These are phyloP conservation scores for Acanthamoeba lenticulata DNA, from an alignment of 208 protist genomes.

Conservation along the genomic window DNA sequence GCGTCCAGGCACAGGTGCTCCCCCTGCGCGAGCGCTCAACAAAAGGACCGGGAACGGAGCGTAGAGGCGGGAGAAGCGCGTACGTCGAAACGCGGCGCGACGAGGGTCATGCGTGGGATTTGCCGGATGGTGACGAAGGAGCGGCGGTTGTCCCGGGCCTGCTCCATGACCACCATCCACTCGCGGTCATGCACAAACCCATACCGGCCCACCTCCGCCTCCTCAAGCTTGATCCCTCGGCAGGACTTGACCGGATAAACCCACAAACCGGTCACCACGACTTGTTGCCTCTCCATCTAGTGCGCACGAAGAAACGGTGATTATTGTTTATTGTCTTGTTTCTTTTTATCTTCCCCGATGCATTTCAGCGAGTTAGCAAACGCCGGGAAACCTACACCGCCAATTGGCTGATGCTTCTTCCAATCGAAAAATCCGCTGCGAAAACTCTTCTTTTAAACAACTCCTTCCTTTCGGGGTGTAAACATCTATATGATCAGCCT, in stretches of 20 bases:
- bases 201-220: background rate
- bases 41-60: background rate
- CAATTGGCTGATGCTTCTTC: too few species aligned
- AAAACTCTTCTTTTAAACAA: too few species aligned
- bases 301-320: too few species aligned
- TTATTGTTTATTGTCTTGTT: too few species aligned
- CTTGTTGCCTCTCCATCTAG: background rate
- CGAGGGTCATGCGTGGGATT: constrained; percentile 9
- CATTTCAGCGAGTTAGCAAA: too few species aligned
- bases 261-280: background rate
- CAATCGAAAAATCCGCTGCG: too few species aligned
- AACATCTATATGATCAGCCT: too few species aligned
- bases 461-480: too few species aligned
- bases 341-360: too few species aligned
- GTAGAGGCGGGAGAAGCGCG: background rate
- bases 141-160: background rate
- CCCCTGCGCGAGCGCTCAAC: background rate
- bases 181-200: constrained; percentile 35
- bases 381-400: too few species aligned
- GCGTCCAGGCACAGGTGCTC: constrained; percentile 20
- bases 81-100: background rate
- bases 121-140: background rate
- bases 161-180: constrained; percentile 47
- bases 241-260: constrained; percentile 55
- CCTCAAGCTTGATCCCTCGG: constrained; percentile 4